A percentile compares a stretch with the other conserved stretches of the same genome.
phyloP scores from a whole-genome alignment of 352 stramenopile species.

The Pythium vanterpoolii region DNA sequence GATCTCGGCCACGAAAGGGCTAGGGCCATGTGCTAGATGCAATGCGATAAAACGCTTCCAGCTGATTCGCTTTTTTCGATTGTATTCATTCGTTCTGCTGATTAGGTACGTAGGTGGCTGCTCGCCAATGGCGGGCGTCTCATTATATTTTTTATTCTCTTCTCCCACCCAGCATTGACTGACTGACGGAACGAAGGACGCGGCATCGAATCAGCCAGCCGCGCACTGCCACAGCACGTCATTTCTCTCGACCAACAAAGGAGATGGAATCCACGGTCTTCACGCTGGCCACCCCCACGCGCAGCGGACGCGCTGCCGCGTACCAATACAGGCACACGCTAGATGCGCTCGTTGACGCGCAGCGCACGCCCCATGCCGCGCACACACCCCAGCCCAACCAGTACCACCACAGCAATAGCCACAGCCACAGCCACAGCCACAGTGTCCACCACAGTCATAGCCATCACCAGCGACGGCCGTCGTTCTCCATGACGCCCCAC shows the following conservation, averaged over 20 bases:
- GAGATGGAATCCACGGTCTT: conserved; percentile 3
- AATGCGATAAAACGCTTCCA: conserved; percentile 5
- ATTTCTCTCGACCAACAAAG: background rate
- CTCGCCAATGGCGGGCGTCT: background rate
- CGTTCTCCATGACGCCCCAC: background rate
- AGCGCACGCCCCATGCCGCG: conserved; percentile 2
- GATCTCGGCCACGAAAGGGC: background rate
- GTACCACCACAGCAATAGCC: background rate
- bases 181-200: conserved; percentile 6
- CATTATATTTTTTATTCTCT: background rate
- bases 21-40: background rate
- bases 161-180: conserved; percentile 8
- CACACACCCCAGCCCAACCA: background rate
- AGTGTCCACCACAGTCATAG: background rate
- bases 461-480: background rate
- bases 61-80: background rate
- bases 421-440: background rate
- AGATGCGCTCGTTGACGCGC: conserved; percentile 14
- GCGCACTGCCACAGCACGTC: too few relatives aligned
- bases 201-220: background rate
- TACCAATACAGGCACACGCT: conserved; percentile 15
- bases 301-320: conserved; percentile 2
- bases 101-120: background rate
- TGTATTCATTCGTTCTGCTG: background rate
- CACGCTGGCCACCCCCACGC: conserved; percentile 17